Percentiles rank a stretch among this genome's conserved stretches.
phyloP scores from a whole-genome alignment of 2,329 filamentous ascomycete species.

The Phialemonium atrogriseum region DNA sequence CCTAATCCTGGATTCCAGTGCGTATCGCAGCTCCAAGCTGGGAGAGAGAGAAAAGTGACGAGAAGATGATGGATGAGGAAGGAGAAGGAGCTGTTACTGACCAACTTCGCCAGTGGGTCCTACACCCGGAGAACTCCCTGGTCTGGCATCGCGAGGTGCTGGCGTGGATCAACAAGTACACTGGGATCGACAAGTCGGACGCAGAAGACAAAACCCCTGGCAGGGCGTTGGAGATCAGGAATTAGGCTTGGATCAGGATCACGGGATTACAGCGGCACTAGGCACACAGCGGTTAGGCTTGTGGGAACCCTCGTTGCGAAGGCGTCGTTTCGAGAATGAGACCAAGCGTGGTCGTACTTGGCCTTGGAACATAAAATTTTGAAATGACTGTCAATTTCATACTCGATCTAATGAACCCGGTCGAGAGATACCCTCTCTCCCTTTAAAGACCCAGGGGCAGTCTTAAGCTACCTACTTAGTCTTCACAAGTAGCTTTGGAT shows the following conservation, averaged over 20 bases:
- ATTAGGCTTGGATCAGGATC: neutral
- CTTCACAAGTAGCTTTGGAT: too few relatives aligned
- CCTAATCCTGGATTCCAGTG: conserved; percentile 38
- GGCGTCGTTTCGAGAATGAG: neutral
- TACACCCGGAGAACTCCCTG: conserved; percentile 85
- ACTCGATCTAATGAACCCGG: too few relatives aligned
- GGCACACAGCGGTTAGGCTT: neutral
- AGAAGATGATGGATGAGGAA: too few relatives aligned
- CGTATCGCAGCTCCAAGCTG: neutral
- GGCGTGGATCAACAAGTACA: conserved; percentile 63
- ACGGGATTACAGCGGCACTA: neutral
- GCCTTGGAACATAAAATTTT: too few relatives aligned
- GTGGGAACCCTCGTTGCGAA: neutral
- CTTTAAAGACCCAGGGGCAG: too few relatives aligned
- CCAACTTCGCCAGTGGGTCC: conserved; percentile 52
- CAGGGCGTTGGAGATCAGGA: neutral
- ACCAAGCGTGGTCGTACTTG: too few relatives aligned
- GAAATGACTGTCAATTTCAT: too few relatives aligned
- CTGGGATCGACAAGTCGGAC: conserved; percentile 26
- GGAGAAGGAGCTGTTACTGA: neutral
- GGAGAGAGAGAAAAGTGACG: neutral
- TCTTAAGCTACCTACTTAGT: too few relatives aligned
- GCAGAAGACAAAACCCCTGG: neutral
- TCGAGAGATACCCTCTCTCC: too few relatives aligned
- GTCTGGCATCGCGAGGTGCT: conserved; percentile 86